phyloP scores from a whole-genome alignment of 2,329 filamentous ascomycete genomes.

The Parafenestella ontariensis region DNA sequence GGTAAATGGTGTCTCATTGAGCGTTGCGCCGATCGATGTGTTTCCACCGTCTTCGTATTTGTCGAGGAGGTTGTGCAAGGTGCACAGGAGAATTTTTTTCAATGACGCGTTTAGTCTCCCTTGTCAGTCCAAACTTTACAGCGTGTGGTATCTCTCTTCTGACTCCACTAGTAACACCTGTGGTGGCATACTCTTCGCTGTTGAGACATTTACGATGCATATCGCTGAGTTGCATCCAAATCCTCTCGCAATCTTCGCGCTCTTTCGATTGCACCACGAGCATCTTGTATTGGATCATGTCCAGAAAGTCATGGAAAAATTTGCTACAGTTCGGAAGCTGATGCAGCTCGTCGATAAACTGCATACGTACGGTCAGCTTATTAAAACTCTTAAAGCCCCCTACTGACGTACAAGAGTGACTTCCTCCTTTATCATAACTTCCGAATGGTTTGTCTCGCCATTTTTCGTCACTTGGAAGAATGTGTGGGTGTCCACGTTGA shows the following conservation, averaged over 20 bases:
- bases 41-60: too few relatives aligned
- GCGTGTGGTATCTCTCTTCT: too few relatives aligned
- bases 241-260: conserved; percentile 3
- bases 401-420: background rate
- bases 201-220: background rate
- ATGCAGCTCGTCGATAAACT: conserved; percentile 17
- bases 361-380: too few relatives aligned
- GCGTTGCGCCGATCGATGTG: too few relatives aligned
- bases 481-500: background rate
- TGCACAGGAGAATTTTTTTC: too few relatives aligned
- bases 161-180: background rate
- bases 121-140: too few relatives aligned
- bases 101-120: too few relatives aligned
- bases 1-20: too few relatives aligned
- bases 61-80: too few relatives aligned
- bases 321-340: conserved; percentile 7
- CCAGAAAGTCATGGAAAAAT: conserved; percentile 16
- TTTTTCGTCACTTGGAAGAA: conserved; percentile 7
- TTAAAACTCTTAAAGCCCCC: too few relatives aligned
- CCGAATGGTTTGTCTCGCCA: background rate
- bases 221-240: background rate
- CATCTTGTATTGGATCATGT: conserved; percentile 18
- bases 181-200: background rate
- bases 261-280: conserved; percentile 8
- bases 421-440: conserved; percentile 2